Conservation (phyloP, 768 basidiomycete genomes). For the Serpula lacrymans region DNA sequence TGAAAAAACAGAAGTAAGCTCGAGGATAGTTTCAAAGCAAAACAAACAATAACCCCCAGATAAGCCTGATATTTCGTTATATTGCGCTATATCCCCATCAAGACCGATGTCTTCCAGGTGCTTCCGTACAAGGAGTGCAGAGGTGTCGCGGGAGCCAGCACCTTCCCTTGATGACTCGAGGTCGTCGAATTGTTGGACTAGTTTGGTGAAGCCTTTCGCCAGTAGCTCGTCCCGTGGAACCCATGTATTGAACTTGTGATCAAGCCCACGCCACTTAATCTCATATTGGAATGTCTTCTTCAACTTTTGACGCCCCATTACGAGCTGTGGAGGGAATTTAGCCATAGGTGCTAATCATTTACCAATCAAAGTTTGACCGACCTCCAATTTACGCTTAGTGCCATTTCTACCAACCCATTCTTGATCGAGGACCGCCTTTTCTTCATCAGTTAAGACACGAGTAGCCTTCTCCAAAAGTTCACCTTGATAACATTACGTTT, state of each 20-base stretch:
- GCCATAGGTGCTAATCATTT: conserved; percentile 8
- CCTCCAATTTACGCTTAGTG: conserved; percentile 87
- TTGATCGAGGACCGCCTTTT: conserved; percentile 70
- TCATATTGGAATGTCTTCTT: conserved; percentile 97
- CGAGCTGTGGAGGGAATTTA: conserved; percentile 41
- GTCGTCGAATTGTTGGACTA: conserved; percentile 94
- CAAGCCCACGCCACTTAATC: conserved; percentile 79
- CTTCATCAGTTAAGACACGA: conserved; percentile 86
- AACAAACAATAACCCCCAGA: conserved; percentile 67
- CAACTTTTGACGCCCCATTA: conserved; percentile 95
- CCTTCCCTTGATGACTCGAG: conserved; percentile 95
- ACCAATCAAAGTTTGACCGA: conserved; percentile 29
- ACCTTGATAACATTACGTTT: conserved; percentile 39
- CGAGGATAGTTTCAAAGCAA: conserved; percentile 1
- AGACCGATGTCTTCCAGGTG: conserved; percentile 94
- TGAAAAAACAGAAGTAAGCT: conserved; percentile 13
- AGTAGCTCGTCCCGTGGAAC: conserved; percentile 84
- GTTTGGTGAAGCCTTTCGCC: conserved; percentile 82
- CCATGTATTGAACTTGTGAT: conserved; percentile 90
- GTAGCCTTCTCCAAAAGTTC: conserved; percentile 91
- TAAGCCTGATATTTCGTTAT: conserved; percentile 92
- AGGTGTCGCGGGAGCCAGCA: conserved; percentile 86
- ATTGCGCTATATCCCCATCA: conserved; percentile 96
- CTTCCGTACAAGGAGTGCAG: conserved; percentile 77
- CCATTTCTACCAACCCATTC: conserved; percentile 93